phyloP scores from a whole-genome alignment of 2,329 filamentous ascomycete species.

The Dothidotthia symphoricarpi region DNA sequence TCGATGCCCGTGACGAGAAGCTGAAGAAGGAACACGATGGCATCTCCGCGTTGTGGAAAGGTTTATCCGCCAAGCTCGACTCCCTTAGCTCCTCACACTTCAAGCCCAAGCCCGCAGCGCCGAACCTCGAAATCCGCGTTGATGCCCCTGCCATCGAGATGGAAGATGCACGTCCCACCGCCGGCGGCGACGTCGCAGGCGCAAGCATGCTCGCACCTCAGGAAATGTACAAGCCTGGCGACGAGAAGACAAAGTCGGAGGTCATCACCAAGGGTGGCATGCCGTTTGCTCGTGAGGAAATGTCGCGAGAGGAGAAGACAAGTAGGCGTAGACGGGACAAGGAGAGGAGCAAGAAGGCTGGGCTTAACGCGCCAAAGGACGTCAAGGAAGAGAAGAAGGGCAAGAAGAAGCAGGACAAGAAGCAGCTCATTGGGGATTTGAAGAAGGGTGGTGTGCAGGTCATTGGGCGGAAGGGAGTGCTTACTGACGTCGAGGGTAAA shows the following conservation, averaged over 20 bases:
- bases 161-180: slow-evolving; percentile 91
- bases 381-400: slow-evolving; percentile 39
- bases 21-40: slow-evolving; percentile 78
- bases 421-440: slow-evolving; percentile 63
- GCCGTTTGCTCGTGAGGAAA: slow-evolving; percentile 77
- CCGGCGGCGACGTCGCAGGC: slow-evolving; percentile 68
- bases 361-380: slow-evolving; percentile 48
- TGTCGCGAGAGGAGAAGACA: slow-evolving; percentile 81
- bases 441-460: slow-evolving; percentile 88
- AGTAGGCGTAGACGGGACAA: slow-evolving; percentile 76
- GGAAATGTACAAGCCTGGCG: slow-evolving; percentile 84
- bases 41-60: slow-evolving; percentile 78
- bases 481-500: slow-evolving; percentile 80
- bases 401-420: slow-evolving; percentile 60
- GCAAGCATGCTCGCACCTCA: slow-evolving; percentile 82
- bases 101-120: slow-evolving; percentile 79
- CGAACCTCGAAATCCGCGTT: slow-evolving; percentile 80
- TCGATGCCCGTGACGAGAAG: slow-evolving; percentile 80
- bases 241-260: slow-evolving; percentile 66
- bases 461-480: slow-evolving; percentile 84
- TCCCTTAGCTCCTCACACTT: slow-evolving; percentile 92
- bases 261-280: slow-evolving; percentile 74
- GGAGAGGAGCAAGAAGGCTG: slow-evolving; percentile 74
- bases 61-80: slow-evolving; percentile 77
- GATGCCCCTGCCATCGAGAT: slow-evolving; percentile 90